Conservation (phyloP, 805 yeast species). For the Blastobotrys muscicola region DNA sequence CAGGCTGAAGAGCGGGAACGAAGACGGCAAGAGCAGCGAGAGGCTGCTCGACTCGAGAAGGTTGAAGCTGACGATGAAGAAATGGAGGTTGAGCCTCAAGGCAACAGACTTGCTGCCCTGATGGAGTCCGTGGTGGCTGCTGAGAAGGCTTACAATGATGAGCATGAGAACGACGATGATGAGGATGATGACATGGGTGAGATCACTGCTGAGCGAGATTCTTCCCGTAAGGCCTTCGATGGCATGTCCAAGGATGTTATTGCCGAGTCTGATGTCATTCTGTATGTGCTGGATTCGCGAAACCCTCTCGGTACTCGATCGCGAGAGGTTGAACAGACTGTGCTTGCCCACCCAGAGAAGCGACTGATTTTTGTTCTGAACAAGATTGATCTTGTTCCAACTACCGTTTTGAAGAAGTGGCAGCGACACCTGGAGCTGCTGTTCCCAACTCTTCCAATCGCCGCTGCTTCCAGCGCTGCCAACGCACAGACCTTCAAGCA, state of each 20-base stretch:
- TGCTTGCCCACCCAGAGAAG: conserved; percentile 69
- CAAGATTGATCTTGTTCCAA: conserved; percentile 89
- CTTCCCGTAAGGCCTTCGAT: conserved; percentile 69
- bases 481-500: conserved; percentile 57
- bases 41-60: conserved; percentile 26
- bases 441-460: conserved; percentile 89
- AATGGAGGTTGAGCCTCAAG: conserved; percentile 24
- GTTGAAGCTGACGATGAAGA: conserved; percentile 27
- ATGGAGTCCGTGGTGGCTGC: conserved; percentile 86
- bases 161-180: conserved; percentile 34
- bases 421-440: conserved; percentile 62
- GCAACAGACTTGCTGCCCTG: conserved; percentile 64
- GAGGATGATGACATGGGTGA: conserved; percentile 35
- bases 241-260: conserved; percentile 89
- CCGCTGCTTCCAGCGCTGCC: conserved; percentile 60
- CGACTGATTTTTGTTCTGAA: conserved; percentile 78
- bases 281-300: conserved; percentile 94
- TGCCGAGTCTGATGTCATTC: conserved; percentile 81
- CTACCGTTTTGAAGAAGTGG: conserved; percentile 78
- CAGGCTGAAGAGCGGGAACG: conserved; percentile 32
- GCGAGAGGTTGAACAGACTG: conserved; percentile 81
- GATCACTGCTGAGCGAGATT: conserved; percentile 32
- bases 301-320: conserved; percentile 96
- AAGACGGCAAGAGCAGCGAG: conserved; percentile 28
- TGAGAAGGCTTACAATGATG: conserved; percentile 57